phyloP scores from a whole-genome alignment of 139 green algal genomes.

The Astrephomene gubernaculifera region DNA sequence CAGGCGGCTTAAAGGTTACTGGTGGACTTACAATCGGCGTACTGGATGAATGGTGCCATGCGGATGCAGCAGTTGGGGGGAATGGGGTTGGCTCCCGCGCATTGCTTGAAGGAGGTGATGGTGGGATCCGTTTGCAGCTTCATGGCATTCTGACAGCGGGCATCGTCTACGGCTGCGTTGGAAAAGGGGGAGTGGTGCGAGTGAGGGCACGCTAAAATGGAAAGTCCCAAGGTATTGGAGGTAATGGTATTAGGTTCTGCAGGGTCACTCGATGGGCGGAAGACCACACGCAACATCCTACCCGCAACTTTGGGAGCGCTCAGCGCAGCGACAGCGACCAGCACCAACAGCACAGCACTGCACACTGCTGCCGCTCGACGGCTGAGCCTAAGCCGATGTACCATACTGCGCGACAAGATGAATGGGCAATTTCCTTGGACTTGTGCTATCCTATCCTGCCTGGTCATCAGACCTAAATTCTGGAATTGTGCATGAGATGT shows the following conservation, averaged over 20 bases:
- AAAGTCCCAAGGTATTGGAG: too few species aligned
- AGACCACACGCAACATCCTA: too few species aligned
- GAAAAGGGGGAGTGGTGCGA: not conserved
- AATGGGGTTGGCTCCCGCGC: constrained; percentile 9
- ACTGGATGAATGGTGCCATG: constrained; percentile 18
- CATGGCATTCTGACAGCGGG: not conserved
- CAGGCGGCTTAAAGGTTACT: too few species aligned
- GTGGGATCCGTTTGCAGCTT: not conserved
- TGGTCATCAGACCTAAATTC: too few species aligned
- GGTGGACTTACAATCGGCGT: constrained; percentile 31
- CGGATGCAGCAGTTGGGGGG: not conserved
- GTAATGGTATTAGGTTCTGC: too few species aligned
- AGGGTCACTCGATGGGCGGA: too few species aligned
- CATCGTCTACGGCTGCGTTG: not conserved
- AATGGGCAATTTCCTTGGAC: too few species aligned
- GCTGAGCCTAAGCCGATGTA: not conserved
- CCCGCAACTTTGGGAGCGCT: not conserved
- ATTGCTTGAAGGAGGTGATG: not conserved
- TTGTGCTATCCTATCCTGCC: too few species aligned
- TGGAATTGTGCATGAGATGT: too few species aligned
- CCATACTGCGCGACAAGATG: too few species aligned
- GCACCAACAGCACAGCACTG: not conserved
- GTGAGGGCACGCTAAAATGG: too few species aligned
- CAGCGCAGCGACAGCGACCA: not conserved
- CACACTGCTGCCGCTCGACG: not conserved